Base-by-base conservation (phyloP, 345 rosid species). In the Kernera saxatilis region DNA sequence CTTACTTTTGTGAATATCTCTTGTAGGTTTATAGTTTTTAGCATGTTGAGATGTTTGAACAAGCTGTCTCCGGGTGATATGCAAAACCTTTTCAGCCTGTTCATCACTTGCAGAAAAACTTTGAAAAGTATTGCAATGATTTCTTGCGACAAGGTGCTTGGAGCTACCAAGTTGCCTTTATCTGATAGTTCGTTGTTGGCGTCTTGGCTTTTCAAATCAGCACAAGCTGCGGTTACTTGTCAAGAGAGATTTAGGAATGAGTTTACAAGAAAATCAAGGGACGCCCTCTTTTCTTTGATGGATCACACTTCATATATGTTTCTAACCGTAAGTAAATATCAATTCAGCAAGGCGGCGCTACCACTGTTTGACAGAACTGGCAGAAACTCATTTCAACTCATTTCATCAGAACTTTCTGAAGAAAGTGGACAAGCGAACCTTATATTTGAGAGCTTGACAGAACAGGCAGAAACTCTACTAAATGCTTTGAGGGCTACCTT, bases 131-230 rank as follows among this genome's bases (percentile, higher is more conserved):
- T 86, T 67, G 48, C 81, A 50, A 80, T 77, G 78, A 67, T 73
- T 71, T 85, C 82, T 57, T 81, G 77, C 39, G 80, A 83, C 67
- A 82, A 84, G 64, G 81, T 75, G 55, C 44, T 72, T 14, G 78
- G 67, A 72, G 58, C 65, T 64, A 48, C 71, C 64, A 76, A 79
- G 59, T 70, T 82, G 36, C 60, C 86, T 49, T 46, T 84, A 45
- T 71, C 81, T 33, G 87, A 85, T 72, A 81, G 46, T 72, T 70
- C 76, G 49, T 58, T 70, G 74, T 80, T 85, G 69, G 72, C 80
- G 30, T 69, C 70, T 46, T 94, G 99, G 99, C 84, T 94, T 78
- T 81, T 82, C 71, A 85, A 87, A 80, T 91, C 98, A 6, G 84
- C 78, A 40, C 72, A 67, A 77, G 51, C 75, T 53, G 84, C 79